These are phyloP conservation scores for Cornus controversa DNA, from an alignment of 148 eudicot species.

Conservation along the genomic window DNA sequence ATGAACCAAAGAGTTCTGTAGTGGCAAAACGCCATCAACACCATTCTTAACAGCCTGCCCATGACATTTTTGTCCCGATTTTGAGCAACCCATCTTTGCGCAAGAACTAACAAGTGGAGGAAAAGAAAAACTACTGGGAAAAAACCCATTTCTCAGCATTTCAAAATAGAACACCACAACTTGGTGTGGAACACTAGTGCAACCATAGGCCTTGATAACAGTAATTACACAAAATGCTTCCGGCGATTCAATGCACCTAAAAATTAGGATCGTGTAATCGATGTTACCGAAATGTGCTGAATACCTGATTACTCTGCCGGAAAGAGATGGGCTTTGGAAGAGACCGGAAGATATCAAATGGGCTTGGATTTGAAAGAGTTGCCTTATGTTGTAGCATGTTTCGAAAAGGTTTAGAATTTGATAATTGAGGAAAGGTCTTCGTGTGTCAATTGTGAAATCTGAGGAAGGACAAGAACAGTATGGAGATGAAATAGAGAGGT, in stretches of 20 bases:
- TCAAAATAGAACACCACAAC: constrained; percentile 54
- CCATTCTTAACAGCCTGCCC: constrained; percentile 64
- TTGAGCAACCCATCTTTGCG: constrained; percentile 38
- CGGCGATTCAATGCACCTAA: constrained; percentile 32
- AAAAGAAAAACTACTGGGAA: constrained; percentile 64
- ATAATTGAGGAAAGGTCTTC: not conserved
- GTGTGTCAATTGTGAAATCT: not conserved
- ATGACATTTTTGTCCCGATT: constrained; percentile 49
- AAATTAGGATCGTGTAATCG: constrained; percentile 43
- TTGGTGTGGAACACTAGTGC: constrained; percentile 31
- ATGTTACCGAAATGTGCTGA: constrained; percentile 45
- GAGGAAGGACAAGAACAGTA: not conserved
- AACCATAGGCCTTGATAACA: constrained; percentile 59
- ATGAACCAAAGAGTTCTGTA: constrained; percentile 74
- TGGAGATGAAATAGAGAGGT: constrained; percentile 5
- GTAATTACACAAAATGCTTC: constrained; percentile 55
- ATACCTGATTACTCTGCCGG: constrained; percentile 50
- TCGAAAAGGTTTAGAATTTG: constrained; percentile 26
- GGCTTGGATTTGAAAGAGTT: constrained; percentile 57
- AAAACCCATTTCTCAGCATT: constrained; percentile 48
- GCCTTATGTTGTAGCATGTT: constrained; percentile 30
- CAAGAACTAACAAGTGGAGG: constrained; percentile 68
- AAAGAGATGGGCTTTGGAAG: constrained; percentile 40
- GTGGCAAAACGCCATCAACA: constrained; percentile 43
- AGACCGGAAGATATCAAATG: constrained; percentile 24